Evolutionary conservation across 228 moss, liverwort and hornwort species (phyloP), one percentile per base, ranked within the genome.

Genomic region (Sphagnum magellanicum): DNA sequence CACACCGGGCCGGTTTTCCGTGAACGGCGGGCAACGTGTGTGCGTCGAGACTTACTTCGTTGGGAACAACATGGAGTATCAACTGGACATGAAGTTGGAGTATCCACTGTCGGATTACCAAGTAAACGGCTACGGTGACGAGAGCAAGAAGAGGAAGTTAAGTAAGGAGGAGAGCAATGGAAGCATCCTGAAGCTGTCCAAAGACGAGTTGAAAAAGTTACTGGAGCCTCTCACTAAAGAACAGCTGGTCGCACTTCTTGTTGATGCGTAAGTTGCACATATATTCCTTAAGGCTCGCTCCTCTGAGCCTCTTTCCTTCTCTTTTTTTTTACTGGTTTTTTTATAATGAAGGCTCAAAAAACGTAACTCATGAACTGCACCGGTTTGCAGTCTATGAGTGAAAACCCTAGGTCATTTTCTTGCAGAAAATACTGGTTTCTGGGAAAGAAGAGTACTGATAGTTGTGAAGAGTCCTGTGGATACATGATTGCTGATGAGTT

Each of bases 171-270:
- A 87, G 59, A 83, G 75, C 47, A 87, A 91, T 66, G 81, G 79
- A 46, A 84, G 83, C 60, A 89, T 89, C 48, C 92, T 89, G 68
- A 84, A 81, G 70, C 83, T 96, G 58, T 80, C 95, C 3, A 68
- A 75, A 59, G 95, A 96, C 64, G 95, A 96, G 89, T 72, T 96
- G 68, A 89, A 91, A 89, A 96, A 92, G 73, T 70, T 96, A 46
- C 71, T 96, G 82, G 95, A 96, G 79, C 95, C 95, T 63, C 92
- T 96, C 68, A 96, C 84, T 67, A 96, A 92, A 74, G 95, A 96
- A 70, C 95, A 96, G 81, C 89, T 96, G 67, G 83, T 96, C 65
- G 74, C 77, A 53, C 84, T 96, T 72, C 92, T 96, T 47, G 82
- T 83, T 47, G 89, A 92, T 70, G 95, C 95, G 95, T 95, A 84